Conservation (phyloP, 2,329 filamentous ascomycete species). For the Colletotrichum sp. region DNA sequence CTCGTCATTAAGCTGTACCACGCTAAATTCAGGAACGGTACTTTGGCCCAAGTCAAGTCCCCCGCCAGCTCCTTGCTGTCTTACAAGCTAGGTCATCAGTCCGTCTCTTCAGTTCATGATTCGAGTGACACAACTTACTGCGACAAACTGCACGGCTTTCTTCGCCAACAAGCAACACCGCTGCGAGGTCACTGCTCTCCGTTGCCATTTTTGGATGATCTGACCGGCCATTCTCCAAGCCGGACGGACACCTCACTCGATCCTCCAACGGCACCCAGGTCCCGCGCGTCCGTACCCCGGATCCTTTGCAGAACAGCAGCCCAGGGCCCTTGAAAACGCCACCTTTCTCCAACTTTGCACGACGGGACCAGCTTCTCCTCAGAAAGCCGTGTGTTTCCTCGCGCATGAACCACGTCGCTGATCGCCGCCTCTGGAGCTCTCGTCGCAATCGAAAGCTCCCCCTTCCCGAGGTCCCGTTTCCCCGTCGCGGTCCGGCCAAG, state of each 20-base stretch:
- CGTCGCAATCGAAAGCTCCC: background rate
- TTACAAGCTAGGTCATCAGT: background rate
- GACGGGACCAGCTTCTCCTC: background rate
- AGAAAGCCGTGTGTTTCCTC: background rate
- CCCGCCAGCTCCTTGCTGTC: background rate
- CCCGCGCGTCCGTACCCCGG: background rate
- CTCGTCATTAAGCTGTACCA: background rate
- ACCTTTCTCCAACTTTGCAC: background rate
- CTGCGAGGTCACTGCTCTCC: background rate
- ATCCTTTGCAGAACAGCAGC: background rate
- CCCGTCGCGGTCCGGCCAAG: background rate
- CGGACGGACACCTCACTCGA: background rate
- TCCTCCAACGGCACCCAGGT: background rate
- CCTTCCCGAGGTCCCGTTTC: background rate
- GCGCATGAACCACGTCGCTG: background rate
- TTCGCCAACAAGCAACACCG: background rate
- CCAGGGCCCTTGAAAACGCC: background rate
- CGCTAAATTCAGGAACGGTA: constrained; percentile 1
- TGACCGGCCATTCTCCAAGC: constrained; percentile 2
- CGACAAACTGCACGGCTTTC: background rate
- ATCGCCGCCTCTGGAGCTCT: background rate
- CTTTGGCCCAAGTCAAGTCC: background rate
- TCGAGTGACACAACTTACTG: background rate
- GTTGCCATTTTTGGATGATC: background rate
- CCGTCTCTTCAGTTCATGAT: background rate